phyloP scores from a whole-genome alignment of 495 filamentous ascomycete genomes.

The Poronia punctata region DNA sequence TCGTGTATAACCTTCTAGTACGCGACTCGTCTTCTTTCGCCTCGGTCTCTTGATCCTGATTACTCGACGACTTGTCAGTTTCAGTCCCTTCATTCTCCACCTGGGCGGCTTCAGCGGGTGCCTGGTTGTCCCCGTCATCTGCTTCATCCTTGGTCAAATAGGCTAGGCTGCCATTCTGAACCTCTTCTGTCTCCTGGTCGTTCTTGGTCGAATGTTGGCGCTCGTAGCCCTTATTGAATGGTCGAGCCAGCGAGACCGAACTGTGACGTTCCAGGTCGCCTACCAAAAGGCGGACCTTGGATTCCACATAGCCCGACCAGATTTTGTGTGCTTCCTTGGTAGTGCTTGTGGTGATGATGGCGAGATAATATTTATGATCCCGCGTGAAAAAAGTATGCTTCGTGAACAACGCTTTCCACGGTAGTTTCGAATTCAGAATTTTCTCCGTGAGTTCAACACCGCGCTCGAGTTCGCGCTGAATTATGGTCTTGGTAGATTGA shows the following conservation, averaged over 20 bases:
- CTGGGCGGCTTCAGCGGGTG: not conserved
- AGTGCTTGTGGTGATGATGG: slow-evolving; percentile 76
- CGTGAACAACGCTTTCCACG: slow-evolving; percentile 82
- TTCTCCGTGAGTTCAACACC: slow-evolving; percentile 71
- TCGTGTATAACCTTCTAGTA: slow-evolving; percentile 61
- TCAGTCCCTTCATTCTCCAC: slow-evolving; percentile 51
- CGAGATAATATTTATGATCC: slow-evolving; percentile 91
- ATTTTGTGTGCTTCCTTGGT: slow-evolving; percentile 76
- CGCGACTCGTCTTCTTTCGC: slow-evolving; percentile 37
- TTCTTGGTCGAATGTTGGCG: slow-evolving; percentile 65
- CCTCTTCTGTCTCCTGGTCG: slow-evolving; percentile 61
- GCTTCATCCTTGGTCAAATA: slow-evolving; percentile 53
- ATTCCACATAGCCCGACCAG: slow-evolving; percentile 91
- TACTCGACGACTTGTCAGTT: slow-evolving; percentile 12
- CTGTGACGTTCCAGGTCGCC: slow-evolving; percentile 66
- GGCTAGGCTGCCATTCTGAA: slow-evolving; percentile 63
- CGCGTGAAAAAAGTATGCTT: slow-evolving; percentile 88
- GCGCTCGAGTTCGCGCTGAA: slow-evolving; percentile 73
- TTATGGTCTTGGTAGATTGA: slow-evolving; percentile 73
- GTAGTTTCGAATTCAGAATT: slow-evolving; percentile 64
- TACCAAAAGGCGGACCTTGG: slow-evolving; percentile 79
- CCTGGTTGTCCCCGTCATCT: slow-evolving; percentile 19
- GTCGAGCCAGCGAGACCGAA: slow-evolving; percentile 75
- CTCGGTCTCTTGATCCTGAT: slow-evolving; percentile 37
- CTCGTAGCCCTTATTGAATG: slow-evolving; percentile 89